Evolutionary conservation across 2,329 filamentous ascomycete species (phyloP).

Genomic region (Diaporthe citrichinensis): DNA sequence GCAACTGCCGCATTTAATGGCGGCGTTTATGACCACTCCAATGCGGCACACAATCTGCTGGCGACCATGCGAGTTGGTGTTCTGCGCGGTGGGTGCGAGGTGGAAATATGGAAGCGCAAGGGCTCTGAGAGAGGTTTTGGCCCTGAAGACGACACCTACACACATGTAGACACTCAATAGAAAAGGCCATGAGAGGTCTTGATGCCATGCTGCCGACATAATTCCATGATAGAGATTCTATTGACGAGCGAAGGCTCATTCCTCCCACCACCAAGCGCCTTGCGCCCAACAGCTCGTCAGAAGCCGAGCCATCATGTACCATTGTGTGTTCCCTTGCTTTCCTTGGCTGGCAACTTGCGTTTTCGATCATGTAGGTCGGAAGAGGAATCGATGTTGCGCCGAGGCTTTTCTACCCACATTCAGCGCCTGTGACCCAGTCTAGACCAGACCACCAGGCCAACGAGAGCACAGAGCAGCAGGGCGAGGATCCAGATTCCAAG

Average conservation of each 20-base stretch:
- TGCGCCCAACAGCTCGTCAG: background rate
- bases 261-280: background rate
- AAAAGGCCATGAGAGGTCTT: background rate
- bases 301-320: background rate
- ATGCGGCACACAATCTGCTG: constrained; percentile 89
- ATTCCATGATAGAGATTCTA: background rate
- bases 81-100: constrained; percentile 87
- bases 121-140: constrained; percentile 56
- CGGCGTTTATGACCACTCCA: constrained; percentile 90
- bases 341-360: background rate
- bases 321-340: background rate
- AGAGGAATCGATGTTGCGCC: background rate
- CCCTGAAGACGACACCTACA: background rate
- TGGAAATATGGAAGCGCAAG: constrained; percentile 86
- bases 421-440: background rate
- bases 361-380: background rate
- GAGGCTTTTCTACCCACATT: background rate
- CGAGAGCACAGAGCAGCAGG: background rate
- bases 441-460: background rate
- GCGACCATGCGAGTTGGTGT: constrained; percentile 91
- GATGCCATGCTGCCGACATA: background rate
- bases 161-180: background rate
- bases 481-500: background rate
- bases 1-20: constrained; percentile 93
- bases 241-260: background rate